Percentiles rank a stretch among this genome's conserved stretches.
Conservation (phyloP, 805 yeast species). For the Pichia cephalocereana region DNA sequence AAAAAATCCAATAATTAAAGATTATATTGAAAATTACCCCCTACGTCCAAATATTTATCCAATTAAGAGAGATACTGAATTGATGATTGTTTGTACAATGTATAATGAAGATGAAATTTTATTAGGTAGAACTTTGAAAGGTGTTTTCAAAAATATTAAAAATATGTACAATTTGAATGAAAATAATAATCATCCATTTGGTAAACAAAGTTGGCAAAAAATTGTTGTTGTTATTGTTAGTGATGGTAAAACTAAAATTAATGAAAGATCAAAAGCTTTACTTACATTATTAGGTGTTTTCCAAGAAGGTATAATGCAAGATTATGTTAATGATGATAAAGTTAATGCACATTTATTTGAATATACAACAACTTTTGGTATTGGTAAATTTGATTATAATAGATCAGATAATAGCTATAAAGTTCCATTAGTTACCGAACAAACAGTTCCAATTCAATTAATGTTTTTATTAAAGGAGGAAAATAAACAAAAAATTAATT, state of each 20-base stretch:
- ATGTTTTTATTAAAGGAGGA: constrained; percentile 83
- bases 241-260: constrained; percentile 82
- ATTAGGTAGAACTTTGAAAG: constrained; percentile 77
- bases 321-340: constrained; percentile 68
- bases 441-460: constrained; percentile 72
- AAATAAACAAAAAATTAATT: constrained; percentile 83
- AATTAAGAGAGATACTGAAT: constrained; percentile 72
- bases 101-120: constrained; percentile 83
- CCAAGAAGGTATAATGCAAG: constrained; percentile 92
- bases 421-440: constrained; percentile 57
- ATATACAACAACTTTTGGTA: constrained; percentile 84
- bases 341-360: constrained; percentile 89
- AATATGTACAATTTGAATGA: constrained; percentile 46
- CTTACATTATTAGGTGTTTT: constrained; percentile 80
- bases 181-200: constrained; percentile 63
- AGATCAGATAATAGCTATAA: constrained; percentile 37
- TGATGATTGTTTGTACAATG: constrained; percentile 82
- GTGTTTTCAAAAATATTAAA: constrained; percentile 79
- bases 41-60: constrained; percentile 71
- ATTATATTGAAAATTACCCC: constrained; percentile 24
- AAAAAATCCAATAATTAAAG: constrained; percentile 41
- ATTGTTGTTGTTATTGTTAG: constrained; percentile 81
- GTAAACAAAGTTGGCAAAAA: constrained; percentile 88
- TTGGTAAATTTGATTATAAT: constrained; percentile 34
- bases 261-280: constrained; percentile 68